Evolutionary conservation across 768 basidiomycete species (phyloP), one percentile per base, ranked within the genome.

Genomic region (Pisolithus sp.): DNA sequence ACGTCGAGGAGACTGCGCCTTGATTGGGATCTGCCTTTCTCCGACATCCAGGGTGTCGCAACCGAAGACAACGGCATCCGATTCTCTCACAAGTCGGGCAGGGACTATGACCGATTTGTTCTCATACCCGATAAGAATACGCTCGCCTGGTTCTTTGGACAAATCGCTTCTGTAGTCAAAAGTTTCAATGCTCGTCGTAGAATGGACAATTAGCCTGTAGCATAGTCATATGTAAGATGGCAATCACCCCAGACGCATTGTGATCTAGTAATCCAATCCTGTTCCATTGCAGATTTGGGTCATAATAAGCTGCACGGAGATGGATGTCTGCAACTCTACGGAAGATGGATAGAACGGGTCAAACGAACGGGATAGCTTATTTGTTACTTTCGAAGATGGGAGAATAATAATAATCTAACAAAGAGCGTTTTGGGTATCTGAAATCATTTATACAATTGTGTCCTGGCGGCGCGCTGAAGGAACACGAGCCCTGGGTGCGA

Each of bases 61-160:
- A 83, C 91, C 24, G 94, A 97, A 63, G 86, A 93, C 61, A 90
- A 83, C 15, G 94, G 94, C 1, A 90, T 99, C 62, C 80, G 88
- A 17, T 89, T 93, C 62, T 80, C 86, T 13, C 82, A 93, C 68
- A 94, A 88, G 61, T 71, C 76, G 2, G 89, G 89, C 52, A 80
- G 74, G 62, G 85, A 85, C 51, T 75, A 82, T 52, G 86, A 91
- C 69, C 85, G 78, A 60, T 90, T 89, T 65, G 78, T 88, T 12
- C 73, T 82, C 62, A 85, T 90, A 60, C 79, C 83, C 4, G 87
- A 90, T 68, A 86, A 86, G 67, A 68, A 72, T 24, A 78, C 86
- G 4, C 85, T 86, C 68, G 73, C 75, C 7, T 91, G 89, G 89
- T 89, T 91, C 71, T 91, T 89, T 67, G 76, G 75, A 21, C 82